A percentile compares a stretch with the other conserved stretches of the same genome.
phyloP scores from a whole-genome alignment of 345 rosid genomes.

The Camelina neglecta region DNA sequence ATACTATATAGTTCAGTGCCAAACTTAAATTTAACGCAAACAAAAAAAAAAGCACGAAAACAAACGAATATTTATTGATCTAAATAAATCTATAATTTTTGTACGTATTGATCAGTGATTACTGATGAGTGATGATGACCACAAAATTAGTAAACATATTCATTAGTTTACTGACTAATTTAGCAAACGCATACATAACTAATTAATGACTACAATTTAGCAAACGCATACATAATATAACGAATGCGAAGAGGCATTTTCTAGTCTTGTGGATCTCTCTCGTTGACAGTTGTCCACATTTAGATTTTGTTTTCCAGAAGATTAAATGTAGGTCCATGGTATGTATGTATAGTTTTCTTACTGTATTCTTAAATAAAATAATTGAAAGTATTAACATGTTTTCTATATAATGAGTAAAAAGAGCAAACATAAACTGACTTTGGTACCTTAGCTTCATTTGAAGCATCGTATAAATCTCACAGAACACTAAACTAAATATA shows the following conservation, averaged over 20 bases:
- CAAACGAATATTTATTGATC: background rate
- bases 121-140: background rate
- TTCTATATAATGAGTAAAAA: background rate
- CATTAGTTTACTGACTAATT: background rate
- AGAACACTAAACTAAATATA: background rate
- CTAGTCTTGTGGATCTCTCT: slow-evolving; percentile 14
- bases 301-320: background rate
- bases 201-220: background rate
- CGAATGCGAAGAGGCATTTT: slow-evolving; percentile 6
- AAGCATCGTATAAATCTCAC: slow-evolving; percentile 23
- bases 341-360: slow-evolving; percentile 6
- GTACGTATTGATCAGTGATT: background rate
- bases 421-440: background rate
- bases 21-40: background rate
- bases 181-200: too few species aligned
- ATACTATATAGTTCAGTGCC: background rate
- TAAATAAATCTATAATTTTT: background rate
- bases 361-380: slow-evolving; percentile 7
- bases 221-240: background rate
- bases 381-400: background rate
- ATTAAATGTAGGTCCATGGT: slow-evolving; percentile 2
- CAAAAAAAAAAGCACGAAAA: background rate
- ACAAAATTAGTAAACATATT: background rate
- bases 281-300: slow-evolving; percentile 1
- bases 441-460: slow-evolving; percentile 22